Conservation (phyloP, 805 yeast species). For the Yarrowia divulgata region DNA sequence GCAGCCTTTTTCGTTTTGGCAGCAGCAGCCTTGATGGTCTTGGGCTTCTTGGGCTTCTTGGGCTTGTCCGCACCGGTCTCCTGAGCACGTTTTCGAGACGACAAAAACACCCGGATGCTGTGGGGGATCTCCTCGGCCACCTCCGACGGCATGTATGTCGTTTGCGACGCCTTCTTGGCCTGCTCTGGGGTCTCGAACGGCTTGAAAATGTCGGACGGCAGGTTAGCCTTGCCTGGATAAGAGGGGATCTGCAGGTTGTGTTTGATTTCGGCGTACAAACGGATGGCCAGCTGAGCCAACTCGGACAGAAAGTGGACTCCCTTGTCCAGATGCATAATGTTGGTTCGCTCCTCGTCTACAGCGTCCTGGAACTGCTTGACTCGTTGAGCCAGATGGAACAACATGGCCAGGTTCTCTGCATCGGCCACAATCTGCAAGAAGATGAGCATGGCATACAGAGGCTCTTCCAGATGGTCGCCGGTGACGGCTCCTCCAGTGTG, state of each 20-base stretch:
- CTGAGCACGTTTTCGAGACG: slow-evolving; percentile 20
- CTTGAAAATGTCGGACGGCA: slow-evolving; percentile 74
- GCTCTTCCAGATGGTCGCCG: slow-evolving; percentile 51
- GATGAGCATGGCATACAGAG: slow-evolving; percentile 65
- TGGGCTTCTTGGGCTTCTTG: slow-evolving; percentile 43
- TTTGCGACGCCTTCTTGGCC: slow-evolving; percentile 64
- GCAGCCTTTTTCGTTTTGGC: slow-evolving; percentile 39
- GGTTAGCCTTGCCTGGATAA: slow-evolving; percentile 79
- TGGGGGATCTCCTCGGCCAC: slow-evolving; percentile 47
- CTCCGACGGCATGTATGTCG: slow-evolving; percentile 62
- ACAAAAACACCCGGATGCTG: slow-evolving; percentile 30
- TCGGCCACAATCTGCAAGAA: slow-evolving; percentile 66
- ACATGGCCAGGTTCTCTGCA: slow-evolving; percentile 70
- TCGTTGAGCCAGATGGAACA: slow-evolving; percentile 78
- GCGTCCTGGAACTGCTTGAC: slow-evolving; percentile 79
- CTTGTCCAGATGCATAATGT: slow-evolving; percentile 51
- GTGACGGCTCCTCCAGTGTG: slow-evolving; percentile 41
- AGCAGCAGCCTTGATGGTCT: slow-evolving; percentile 33
- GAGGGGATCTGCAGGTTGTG: slow-evolving; percentile 71
- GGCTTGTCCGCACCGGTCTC: background rate
- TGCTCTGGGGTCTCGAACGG: slow-evolving; percentile 64
- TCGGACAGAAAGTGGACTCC: slow-evolving; percentile 69
- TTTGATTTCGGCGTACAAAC: slow-evolving; percentile 62
- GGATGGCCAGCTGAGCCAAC: slow-evolving; percentile 69
- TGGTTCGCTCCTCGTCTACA: slow-evolving; percentile 41